These are phyloP conservation scores for Melampsora americana DNA, from an alignment of 1,284 basidiomycete genomes.

Conservation along the genomic window DNA sequence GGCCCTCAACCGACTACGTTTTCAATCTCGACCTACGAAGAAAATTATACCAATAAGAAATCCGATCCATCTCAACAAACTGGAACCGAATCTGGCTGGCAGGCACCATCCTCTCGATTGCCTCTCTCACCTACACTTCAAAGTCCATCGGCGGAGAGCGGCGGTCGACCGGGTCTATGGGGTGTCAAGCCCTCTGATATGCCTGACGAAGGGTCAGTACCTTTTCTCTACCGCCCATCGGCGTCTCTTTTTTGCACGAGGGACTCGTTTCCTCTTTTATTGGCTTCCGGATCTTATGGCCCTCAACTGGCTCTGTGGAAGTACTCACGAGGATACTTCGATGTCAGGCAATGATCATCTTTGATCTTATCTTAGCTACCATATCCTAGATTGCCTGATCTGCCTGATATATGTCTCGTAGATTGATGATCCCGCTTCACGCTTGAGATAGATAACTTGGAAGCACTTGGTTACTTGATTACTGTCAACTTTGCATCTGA, in stretches of 20 bases:
- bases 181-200: conserved; percentile 44
- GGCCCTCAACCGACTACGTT: conserved; percentile 30
- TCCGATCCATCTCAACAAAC: not conserved
- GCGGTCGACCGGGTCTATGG: conserved; percentile 23
- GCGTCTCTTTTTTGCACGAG: not conserved
- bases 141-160: conserved; percentile 1
- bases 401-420: too few relatives aligned
- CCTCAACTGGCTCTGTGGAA: not conserved
- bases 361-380: too few relatives aligned
- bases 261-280: not conserved
- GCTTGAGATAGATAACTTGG: not conserved
- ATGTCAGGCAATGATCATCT: not conserved
- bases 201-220: conserved; percentile 44
- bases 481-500: not conserved
- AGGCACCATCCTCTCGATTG: conserved; percentile 15
- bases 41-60: conserved; percentile 31
- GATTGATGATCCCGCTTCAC: too few relatives aligned
- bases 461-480: not conserved
- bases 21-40: conserved; percentile 42
- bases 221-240: conserved; percentile 5
- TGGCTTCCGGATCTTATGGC: not conserved
- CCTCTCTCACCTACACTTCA: conserved; percentile 7
- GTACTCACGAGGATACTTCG: not conserved
- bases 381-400: too few relatives aligned
- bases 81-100: not conserved